phyloP scores from a whole-genome alignment of 441 rosid species.

The Omphalea diandra region DNA sequence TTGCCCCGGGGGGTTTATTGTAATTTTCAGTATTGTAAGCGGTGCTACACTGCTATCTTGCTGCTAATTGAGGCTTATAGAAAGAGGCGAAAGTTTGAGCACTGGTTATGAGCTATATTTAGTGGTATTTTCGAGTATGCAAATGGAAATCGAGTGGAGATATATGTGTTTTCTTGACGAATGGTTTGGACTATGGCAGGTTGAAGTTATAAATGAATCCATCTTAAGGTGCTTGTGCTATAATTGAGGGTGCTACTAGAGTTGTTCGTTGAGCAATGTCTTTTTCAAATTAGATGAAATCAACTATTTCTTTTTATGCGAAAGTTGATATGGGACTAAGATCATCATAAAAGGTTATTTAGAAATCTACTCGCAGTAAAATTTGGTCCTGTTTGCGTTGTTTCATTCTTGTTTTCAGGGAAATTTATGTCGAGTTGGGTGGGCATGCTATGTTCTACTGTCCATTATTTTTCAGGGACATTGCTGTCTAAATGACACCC shows the following conservation, averaged over 20 bases:
- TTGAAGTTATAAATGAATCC: background rate
- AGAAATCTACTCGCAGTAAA: background rate
- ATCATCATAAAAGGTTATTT: background rate
- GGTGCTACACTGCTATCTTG: background rate
- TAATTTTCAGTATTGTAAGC: background rate
- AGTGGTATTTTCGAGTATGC: background rate
- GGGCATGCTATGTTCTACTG: slow-evolving; percentile 27
- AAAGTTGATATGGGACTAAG: background rate
- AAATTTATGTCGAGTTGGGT: slow-evolving; percentile 12
- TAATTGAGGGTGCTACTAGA: background rate
- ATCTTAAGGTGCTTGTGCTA: background rate
- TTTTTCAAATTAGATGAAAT: too few relatives aligned
- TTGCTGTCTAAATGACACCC: slow-evolving; percentile 13
- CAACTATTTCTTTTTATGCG: too few relatives aligned
- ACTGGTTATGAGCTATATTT: background rate
- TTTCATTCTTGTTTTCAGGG: slow-evolving; percentile 27
- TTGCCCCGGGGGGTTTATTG: too few relatives aligned
- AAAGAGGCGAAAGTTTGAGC: background rate
- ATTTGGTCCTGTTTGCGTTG: slow-evolving; percentile 3
- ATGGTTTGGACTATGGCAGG: slow-evolving; percentile 4
- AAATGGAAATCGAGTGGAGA: slow-evolving; percentile 1
- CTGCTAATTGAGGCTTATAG: background rate
- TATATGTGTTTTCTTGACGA: background rate
- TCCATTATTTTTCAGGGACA: slow-evolving; percentile 9
- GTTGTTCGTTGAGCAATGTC: too few relatives aligned